A percentile compares a stretch with the other conserved stretches of the same genome.
Evolutionary conservation across 1,139 yeast genomes (phyloP).

Genomic region (Arxiozyma heterogenica): DNA sequence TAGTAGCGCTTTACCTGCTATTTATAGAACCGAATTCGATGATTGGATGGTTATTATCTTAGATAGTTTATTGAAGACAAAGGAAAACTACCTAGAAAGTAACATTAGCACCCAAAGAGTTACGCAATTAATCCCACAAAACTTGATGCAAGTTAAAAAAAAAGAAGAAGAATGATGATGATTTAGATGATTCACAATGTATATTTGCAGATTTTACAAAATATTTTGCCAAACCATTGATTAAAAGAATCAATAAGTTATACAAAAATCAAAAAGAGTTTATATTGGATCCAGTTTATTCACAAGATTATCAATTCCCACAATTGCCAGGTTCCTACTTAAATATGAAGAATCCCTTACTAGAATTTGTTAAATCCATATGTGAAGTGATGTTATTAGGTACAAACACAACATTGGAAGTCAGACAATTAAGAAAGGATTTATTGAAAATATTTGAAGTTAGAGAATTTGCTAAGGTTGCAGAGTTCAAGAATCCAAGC

Average conservation of each 20-base stretch:
- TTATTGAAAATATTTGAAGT: constrained; percentile 64
- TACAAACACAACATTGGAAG: constrained; percentile 56
- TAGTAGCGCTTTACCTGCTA: constrained; percentile 59
- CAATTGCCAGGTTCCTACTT: constrained; percentile 60
- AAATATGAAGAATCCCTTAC: constrained; percentile 56
- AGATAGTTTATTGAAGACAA: constrained; percentile 56
- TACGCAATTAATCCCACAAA: constrained; percentile 50
- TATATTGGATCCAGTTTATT: constrained; percentile 55
- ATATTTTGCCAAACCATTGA: constrained; percentile 51
- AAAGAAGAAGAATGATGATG: constrained; percentile 31
- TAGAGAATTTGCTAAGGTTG: constrained; percentile 74
- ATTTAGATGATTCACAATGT: constrained; percentile 31
- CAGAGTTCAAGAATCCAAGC: constrained; percentile 70
- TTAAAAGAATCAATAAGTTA: constrained; percentile 58
- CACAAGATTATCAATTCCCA: constrained; percentile 64
- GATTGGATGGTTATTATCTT: constrained; percentile 77
- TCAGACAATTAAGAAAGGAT: constrained; percentile 65
- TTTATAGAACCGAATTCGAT: constrained; percentile 73
- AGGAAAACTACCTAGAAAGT: constrained; percentile 34
- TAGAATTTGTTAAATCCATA: constrained; percentile 69
- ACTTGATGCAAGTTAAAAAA: constrained; percentile 31
- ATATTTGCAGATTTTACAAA: constrained; percentile 36
- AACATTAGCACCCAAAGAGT: constrained; percentile 47
- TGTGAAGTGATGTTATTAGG: constrained; percentile 69
- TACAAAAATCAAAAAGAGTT: constrained; percentile 64